Evolutionary conservation across 2,329 filamentous ascomycete genomes (phyloP).

Genomic region (Ophiostoma tasmaniense): DNA sequence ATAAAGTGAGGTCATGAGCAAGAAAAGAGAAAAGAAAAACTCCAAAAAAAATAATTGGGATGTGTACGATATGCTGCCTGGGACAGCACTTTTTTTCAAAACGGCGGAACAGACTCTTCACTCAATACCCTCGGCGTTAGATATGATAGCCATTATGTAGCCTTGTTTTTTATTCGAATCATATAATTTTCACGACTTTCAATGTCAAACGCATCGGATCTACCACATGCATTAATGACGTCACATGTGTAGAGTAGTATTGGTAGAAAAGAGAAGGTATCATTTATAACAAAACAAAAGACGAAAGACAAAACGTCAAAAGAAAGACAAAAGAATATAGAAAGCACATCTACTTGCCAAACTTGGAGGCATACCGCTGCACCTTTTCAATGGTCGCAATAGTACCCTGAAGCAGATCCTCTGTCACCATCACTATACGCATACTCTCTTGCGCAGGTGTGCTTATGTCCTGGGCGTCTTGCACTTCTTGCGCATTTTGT

Average conservation of each 20-base stretch:
- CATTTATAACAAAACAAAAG: background rate
- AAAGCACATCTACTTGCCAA: background rate
- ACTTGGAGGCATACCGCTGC: background rate
- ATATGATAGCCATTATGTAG: background rate
- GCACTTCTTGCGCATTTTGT: background rate
- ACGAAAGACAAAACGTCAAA: background rate
- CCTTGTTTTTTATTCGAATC: background rate
- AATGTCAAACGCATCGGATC: background rate
- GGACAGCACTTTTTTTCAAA: background rate
- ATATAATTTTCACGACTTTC: background rate
- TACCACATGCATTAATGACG: background rate
- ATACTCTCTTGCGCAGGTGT: background rate
- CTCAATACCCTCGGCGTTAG: constrained; percentile 19
- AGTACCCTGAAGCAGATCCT: constrained; percentile 7
- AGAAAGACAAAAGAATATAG: too few relatives aligned
- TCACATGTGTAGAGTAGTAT: background rate
- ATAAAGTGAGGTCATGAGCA: constrained; percentile 15
- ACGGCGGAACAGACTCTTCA: constrained; percentile 17
- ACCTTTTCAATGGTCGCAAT: background rate
- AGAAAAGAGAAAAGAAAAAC: background rate
- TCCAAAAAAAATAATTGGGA: background rate
- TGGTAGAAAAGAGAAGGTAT: background rate
- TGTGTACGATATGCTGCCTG: background rate
- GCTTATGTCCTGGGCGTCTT: background rate
- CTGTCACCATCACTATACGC: constrained; percentile 12